Base-by-base conservation (phyloP, 2,329 filamentous ascomycete species). In the Aureobasidium sp. region DNA sequence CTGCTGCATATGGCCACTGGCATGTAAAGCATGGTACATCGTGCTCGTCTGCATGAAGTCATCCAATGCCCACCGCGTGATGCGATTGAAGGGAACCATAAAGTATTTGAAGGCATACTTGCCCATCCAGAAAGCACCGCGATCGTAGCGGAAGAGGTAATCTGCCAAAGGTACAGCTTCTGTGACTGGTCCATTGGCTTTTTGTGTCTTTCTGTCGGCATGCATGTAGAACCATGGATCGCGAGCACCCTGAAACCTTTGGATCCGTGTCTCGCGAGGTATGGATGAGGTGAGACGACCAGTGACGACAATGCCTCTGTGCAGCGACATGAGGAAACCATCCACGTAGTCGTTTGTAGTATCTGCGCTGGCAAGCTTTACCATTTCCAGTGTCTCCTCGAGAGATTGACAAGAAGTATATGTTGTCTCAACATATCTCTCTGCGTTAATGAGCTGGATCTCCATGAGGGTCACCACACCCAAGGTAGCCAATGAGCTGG, bases 101-200 rank as follows among this genome's bases (percentile, higher is more conserved):
- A 86, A 85, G 67, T 86, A 86, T 21, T 69, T 65, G 67, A 83
- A 52, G 2, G 81, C 79, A 53, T 81, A 79, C 16, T 70, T 70
- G 8, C 79, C 83, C 4, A 79, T 79, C 84, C 83, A 87, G 68
- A 86, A 86, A 3, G 78, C 81, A 42, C 81, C 84, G 30, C 83
- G 77, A 64, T 87, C 83, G 67, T 85, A 86, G 14, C 84, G 78
- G 67, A 87, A 87, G 55, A 86, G 77, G 65, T 87, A 87, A 62
- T 86, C 83, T 2, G 69, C 68, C 0, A 86, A 59, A 0, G 82
- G 82, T 1, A 86, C 75, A 54, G 78, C 78, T 55, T 85, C 81
- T 48, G 66, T 58, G 3, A 50, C 17, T 10, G 34, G 16, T 10
- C 35, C 35, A 6, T 19, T 11, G 12, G 10, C 24, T 24, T 30